Evolutionary conservation across 2,329 filamentous ascomycete species (phyloP), one percentile per base, ranked within the genome.

Genomic region (Penicillium decumbens): DNA sequence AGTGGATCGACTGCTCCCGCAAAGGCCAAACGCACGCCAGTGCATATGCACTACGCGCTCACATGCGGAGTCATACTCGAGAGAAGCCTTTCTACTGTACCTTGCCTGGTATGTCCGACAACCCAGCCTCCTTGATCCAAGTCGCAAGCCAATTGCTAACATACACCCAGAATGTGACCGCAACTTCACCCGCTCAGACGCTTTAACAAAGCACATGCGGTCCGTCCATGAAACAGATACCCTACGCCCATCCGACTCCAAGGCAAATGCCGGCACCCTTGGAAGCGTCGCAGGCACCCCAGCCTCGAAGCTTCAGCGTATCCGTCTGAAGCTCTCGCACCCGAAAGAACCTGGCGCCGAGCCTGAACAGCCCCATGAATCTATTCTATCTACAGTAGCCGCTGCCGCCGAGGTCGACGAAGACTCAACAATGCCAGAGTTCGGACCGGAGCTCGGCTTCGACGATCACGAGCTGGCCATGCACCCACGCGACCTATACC

Each of bases 51-150:
- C 75, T 98, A 56, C 91, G 95, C 69, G 93, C 93, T 8, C 93
- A 98, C 66, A 95, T 98, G 91, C 80, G 93, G 60, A 96, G 91
- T 67, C 93, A 98, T 69, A 98, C 93, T 1, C 82, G 93, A 65
- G 93, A 98, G 77, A 98, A 98, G 74, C 93, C 93, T 0, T 97
- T 97, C 68, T 96, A 95, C 74, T 98, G 93, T 72, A 88, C 90
- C 27, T 73, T 98, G 35, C 93, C 93, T 49, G 92, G 91, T 95
- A 79, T 56, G 79, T 60, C 28, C 28, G 10, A 24, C 6, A 24
- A 51, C 4, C n/a, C n/a, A 23, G 20, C 20, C 15, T 18, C n/a
- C 28, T 9, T 15, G 23, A 41, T 12, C 23, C 30, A 20, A 18
- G 20, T 30, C 6, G 38, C 38, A 41, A 28, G 28, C 12, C 20